phyloP scores from a whole-genome alignment of 768 basidiomycete genomes.

The Saitozyma sp. region DNA sequence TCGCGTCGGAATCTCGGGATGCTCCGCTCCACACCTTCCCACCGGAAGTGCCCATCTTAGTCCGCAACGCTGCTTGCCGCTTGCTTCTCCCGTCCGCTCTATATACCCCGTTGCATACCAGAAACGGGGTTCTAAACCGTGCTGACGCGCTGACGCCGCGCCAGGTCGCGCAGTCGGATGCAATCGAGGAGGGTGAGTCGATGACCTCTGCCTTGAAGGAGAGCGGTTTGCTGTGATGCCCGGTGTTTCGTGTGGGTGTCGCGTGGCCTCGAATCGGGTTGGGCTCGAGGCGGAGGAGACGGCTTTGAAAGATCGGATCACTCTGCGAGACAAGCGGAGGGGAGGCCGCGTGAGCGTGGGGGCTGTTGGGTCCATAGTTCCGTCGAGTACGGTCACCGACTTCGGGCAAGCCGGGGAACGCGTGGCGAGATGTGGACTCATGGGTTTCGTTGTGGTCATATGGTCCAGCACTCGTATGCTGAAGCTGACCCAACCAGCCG shows the following conservation, averaged over 20 bases:
- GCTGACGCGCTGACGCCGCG: too few species aligned
- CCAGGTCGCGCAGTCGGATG: slow-evolving; percentile 54
- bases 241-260: not conserved
- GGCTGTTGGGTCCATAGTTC: too few species aligned
- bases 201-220: slow-evolving; percentile 18
- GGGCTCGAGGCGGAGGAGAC: too few species aligned
- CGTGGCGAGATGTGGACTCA: not conserved
- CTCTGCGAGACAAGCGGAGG: too few species aligned
- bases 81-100: not conserved
- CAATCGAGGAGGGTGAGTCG: slow-evolving; percentile 55
- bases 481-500: slow-evolving; percentile 28
- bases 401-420: not conserved
- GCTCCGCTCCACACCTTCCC: too few species aligned
- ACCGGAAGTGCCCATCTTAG: too few species aligned
- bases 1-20: not conserved
- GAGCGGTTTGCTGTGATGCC: slow-evolving; percentile 10
- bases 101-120: not conserved
- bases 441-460: not conserved
- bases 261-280: not conserved
- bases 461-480: not conserved
- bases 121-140: not conserved
- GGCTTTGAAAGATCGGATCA: too few species aligned
- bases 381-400: too few species aligned
- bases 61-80: not conserved
- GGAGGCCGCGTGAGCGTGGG: too few species aligned